Conservation (phyloP, 768 basidiomycete genomes). For the Termitomyces sp. region DNA sequence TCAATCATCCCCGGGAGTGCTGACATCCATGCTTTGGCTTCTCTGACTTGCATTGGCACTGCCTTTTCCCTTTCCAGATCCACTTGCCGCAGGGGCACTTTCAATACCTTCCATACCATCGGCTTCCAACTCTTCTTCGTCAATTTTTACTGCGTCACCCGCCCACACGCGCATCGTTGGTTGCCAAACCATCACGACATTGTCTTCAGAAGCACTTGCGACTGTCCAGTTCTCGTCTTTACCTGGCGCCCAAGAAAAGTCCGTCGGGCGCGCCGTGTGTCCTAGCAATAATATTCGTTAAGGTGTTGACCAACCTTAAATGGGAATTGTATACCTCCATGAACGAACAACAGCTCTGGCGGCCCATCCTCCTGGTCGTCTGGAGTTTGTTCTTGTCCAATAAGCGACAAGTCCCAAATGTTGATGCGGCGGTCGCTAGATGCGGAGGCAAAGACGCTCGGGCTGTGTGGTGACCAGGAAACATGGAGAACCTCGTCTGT, state of each 20-base stretch:
- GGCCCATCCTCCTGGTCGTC: conserved; percentile 99
- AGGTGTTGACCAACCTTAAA: not conserved
- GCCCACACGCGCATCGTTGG: conserved; percentile 94
- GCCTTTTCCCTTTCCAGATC: conserved; percentile 26
- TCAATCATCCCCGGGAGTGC: conserved; percentile 51
- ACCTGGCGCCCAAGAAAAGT: conserved; percentile 94
- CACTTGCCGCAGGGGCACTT: conserved; percentile 22
- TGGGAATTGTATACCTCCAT: conserved; percentile 62
- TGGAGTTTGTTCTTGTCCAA: conserved; percentile 94
- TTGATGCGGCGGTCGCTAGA: conserved; percentile 92
- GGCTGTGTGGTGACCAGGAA: conserved; percentile 91
- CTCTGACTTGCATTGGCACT: conserved; percentile 36
- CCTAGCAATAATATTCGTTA: conserved; percentile 35
- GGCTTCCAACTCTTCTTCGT: conserved; percentile 79
- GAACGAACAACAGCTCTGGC: conserved; percentile 92
- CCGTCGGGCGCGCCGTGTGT: conserved; percentile 85
- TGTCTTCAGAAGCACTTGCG: conserved; percentile 90
- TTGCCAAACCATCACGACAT: conserved; percentile 96
- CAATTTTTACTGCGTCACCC: conserved; percentile 79
- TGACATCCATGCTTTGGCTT: conserved; percentile 60
- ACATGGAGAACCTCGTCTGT: conserved; percentile 92
- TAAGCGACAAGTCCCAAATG: conserved; percentile 89
- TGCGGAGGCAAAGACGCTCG: conserved; percentile 91
- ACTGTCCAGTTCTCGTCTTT: conserved; percentile 80
- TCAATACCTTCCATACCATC: conserved; percentile 78